A percentile compares a stretch with the other conserved stretches of the same genome.
Evolutionary conservation across 192 early-diverging fungal genomes (phyloP).

Genomic region (Phlyctochytrium planicorne): DNA sequence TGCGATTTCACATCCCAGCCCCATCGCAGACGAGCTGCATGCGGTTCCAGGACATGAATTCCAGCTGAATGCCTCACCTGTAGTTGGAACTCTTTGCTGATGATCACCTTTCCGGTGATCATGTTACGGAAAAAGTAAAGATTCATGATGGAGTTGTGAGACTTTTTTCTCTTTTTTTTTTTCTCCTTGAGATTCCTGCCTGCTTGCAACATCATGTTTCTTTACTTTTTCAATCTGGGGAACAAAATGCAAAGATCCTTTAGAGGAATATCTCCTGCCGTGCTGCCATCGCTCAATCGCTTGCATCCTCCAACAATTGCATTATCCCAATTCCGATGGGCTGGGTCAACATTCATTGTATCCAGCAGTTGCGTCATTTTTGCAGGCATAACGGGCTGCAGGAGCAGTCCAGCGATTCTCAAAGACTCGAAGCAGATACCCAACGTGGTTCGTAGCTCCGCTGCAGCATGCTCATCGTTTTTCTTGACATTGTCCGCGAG

Average conservation of each 20-base stretch:
- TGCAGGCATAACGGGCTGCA: slow-evolving; percentile 84
- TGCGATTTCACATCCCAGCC: too few relatives aligned
- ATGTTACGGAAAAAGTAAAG: slow-evolving; percentile 52
- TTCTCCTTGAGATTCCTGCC: too few relatives aligned
- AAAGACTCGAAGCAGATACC: slow-evolving; percentile 76
- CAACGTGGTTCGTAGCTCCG: slow-evolving; percentile 61
- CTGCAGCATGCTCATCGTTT: slow-evolving; percentile 18
- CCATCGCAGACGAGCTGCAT: background rate
- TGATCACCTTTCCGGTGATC: slow-evolving; percentile 43
- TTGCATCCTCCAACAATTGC: slow-evolving; percentile 39
- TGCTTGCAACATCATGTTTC: too few relatives aligned
- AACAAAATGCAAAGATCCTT: too few relatives aligned
- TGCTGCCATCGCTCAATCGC: too few relatives aligned
- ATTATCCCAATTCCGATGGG: slow-evolving; percentile 61
- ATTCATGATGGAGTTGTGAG: slow-evolving; percentile 33
- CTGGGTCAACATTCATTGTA: slow-evolving; percentile 52
- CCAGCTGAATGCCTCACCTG: slow-evolving; percentile 23
- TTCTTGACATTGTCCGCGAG: slow-evolving; percentile 42
- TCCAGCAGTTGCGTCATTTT: slow-evolving; percentile 70
- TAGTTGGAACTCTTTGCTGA: slow-evolving; percentile 36
- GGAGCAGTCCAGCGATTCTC: slow-evolving; percentile 68
- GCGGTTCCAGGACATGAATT: background rate
- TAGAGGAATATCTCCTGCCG: too few relatives aligned
- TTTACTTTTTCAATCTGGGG: too few relatives aligned
- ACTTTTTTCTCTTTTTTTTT: too few relatives aligned